Base-by-base conservation (phyloP, 169 alveolate species). In the Plasmodium yoelii region DNA sequence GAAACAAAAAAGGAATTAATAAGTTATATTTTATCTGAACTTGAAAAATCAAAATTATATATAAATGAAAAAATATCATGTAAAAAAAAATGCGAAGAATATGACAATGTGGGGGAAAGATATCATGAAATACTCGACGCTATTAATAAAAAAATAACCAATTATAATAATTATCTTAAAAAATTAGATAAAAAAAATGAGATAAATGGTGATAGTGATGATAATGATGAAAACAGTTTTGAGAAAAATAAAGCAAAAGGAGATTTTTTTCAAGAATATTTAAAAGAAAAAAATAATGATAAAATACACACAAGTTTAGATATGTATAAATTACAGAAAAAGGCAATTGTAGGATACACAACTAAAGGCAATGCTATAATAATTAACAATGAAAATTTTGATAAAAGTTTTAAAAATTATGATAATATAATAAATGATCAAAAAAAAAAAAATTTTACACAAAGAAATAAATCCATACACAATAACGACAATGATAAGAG, bases 301-400 rank as follows among this genome's bases (percentile, higher is more conserved):
- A 34, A 34, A 34, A 34, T 34, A 34, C 42, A 34, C 42, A 34
- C 6, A 3, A 1, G 7, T 34, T 34, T 5, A 0, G 56, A 59
- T 44, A 19, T 67, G 34, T 18, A 53, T 19, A 80, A 67, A 53
- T 34, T 80, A 47, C 67, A 80, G 22, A 80, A 80, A 44, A 80
- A 65, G 60, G 59, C 15, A 13, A 80, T 67, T 55, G 82, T 34
- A 34, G 90, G 90, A 44, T 68, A 80, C 22, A 80, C 90, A 15
- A 57, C 63, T 9, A 82, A 65, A 61, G 90, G 90, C 3, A 65
- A 80, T 61, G 77, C 90, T 8, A 67, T 80, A 53, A 68, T 67
- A 42, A 80, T 80, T 51, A 80, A 80, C 51, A 80, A 80, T 65
- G 82, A 65, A 22, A 67, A 67, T 15, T 80, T 80, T 67, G 19